Evolutionary conservation across 805 yeast species (phyloP), one percentile per base, ranked within the genome.

Genomic region (Yueomyces sinensis): DNA sequence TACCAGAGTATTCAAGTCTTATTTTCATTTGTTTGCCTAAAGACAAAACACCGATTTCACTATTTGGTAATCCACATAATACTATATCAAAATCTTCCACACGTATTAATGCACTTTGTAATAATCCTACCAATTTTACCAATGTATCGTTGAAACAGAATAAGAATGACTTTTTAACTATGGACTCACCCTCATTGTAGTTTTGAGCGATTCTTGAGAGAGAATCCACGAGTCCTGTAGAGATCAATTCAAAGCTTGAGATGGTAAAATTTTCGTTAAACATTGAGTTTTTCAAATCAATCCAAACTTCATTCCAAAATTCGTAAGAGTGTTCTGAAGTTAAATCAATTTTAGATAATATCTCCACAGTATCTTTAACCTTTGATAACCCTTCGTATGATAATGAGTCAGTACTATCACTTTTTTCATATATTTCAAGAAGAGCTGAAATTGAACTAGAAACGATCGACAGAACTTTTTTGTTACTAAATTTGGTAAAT

Each of bases 31-130:
- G 94, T 37, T 72, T 76, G 0, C 86, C 81, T 68, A 86, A 65
- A 0, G 77, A 66, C 0, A 74, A 62, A 2, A 82, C 69, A 19
- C 72, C 70, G 17, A 54, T 56, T 27, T 61, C 62, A 19, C 54
- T 58, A 6, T 56, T 51, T 30, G 46, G 54, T 22, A 59, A 35
- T 3, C 82, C 47, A 37, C 58, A 56, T 11, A 59, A 59, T 11
- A 61, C 52, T 14, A 84, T 72, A 29, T 74, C 79, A 51, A 84
- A 82, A 0, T 77, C 62, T 50, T 86, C 95, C 0, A 74, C 64
- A 44, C 94, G 66, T 1, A 82, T 73, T 17, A 84, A 55, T 0
- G 82, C 73, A 37, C 81, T 86, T 40, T 83, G 91, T 14, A 84
- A 58, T 40, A 76, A 72, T 4, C 58, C 55, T 1, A 82, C 67